Base-by-base conservation (phyloP, 2,329 filamentous ascomycete species). In the Mycocentrospora acerina region DNA sequence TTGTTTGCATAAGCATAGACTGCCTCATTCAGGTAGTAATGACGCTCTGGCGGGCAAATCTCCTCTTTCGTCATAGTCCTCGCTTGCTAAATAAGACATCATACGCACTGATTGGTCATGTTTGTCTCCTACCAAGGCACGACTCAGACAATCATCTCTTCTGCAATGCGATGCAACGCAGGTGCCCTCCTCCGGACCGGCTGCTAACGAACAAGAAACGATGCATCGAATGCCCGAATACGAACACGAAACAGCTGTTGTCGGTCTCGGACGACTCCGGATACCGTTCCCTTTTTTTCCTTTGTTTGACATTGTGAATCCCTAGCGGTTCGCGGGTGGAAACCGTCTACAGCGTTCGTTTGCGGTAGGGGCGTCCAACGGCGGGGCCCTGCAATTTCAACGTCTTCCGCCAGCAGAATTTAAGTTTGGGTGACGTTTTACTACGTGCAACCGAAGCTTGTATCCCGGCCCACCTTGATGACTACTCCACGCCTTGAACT, bases 371-470 rank as follows among this genome's bases (percentile, higher is more conserved):
- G 34, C 22, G 24, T 29, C 31, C 38, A 40, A 40, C 33, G 41
- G 19, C 19, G 19, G 19, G n/a, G 19, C 44, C 44, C 48, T 39
- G 38, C 44, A 48, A 56, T 53, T 11, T 51, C 40, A 53, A 44
- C 42, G 37, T 28, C 26, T 31, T 44, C 37, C 30, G 27, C 25
- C 37, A 38, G 34, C 30, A 32, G 7, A 10, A 32, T 40, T 40
- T 49, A 44, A 38, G 31, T 42, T 49, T 42, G 34, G 26, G 36
- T 51, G 46, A 54, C 45, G 46, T 54, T 54, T 48, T 38, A 37
- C 48, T 46, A 48, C 18, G 35, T 18, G 43, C 37, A 52, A 35
- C 35, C 51, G 46, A 58, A 19, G 30, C 34, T 31, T 10, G 16
- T 40, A 48, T 55, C 41, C 45, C 31, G 46, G 46, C 24, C 26